Conservation (phyloP, 2,329 filamentous ascomycete species). For the Furcasterigmium sp. region DNA sequence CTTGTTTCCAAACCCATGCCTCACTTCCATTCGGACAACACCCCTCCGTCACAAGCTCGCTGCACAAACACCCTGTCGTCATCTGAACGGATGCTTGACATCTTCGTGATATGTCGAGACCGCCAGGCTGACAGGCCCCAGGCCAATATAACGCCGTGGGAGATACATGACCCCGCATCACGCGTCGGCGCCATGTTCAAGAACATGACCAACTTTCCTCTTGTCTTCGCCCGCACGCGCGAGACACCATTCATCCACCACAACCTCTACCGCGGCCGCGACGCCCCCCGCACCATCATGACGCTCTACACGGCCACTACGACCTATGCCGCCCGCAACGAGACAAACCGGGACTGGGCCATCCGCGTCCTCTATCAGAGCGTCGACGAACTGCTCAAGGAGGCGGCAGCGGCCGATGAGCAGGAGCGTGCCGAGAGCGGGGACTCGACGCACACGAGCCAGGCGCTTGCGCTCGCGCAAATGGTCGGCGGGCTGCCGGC, state of each 20-base stretch:
- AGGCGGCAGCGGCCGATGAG: background rate
- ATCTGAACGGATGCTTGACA: too few species aligned
- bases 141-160: slow-evolving; percentile 10
- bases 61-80: too few species aligned
- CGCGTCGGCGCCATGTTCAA: slow-evolving; percentile 28
- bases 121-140: background rate
- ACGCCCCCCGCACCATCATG: slow-evolving; percentile 32
- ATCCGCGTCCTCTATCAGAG: slow-evolving; percentile 32
- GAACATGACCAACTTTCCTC: slow-evolving; percentile 24
- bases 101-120: too few species aligned
- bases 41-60: too few species aligned
- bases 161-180: slow-evolving; percentile 29
- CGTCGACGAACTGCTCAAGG: slow-evolving; percentile 26
- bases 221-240: slow-evolving; percentile 27
- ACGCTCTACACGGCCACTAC: slow-evolving; percentile 32
- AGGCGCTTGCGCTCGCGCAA: background rate
- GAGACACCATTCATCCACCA: slow-evolving; percentile 36
- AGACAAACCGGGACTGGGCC: slow-evolving; percentile 31
- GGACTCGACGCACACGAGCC: background rate
- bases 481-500: background rate
- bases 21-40: too few species aligned
- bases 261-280: slow-evolving; percentile 30
- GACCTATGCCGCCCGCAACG: slow-evolving; percentile 30
- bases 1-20: too few species aligned
- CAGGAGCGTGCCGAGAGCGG: background rate